A percentile compares a stretch with the other conserved stretches of the same genome.
phyloP scores from a whole-genome alignment of 208 protist genomes.

The Novymonas esmeraldas region DNA sequence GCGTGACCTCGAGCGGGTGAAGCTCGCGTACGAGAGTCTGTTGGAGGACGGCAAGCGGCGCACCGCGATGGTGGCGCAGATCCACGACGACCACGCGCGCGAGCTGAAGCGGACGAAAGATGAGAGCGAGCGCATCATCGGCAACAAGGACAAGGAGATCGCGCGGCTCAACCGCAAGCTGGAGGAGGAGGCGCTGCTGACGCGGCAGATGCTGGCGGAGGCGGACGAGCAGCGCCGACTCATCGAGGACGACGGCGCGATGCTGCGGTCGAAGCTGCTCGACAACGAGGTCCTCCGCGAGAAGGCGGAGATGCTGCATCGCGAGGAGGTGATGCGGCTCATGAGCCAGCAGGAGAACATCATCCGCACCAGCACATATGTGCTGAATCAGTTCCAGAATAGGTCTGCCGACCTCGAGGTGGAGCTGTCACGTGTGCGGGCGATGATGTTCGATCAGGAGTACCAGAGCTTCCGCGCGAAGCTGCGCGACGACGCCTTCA shows the following conservation, averaged over 20 bases:
- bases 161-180: slow-evolving; percentile 39
- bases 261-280: slow-evolving; percentile 35
- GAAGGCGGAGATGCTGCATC: slow-evolving; percentile 34
- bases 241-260: slow-evolving; percentile 39
- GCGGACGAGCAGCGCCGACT: slow-evolving; percentile 33
- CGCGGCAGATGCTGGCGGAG: slow-evolving; percentile 28
- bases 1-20: slow-evolving; percentile 31
- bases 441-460: slow-evolving; percentile 41
- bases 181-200: slow-evolving; percentile 27
- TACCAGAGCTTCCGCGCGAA: slow-evolving; percentile 37
- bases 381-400: slow-evolving; percentile 41
- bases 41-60: slow-evolving; percentile 29
- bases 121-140: slow-evolving; percentile 38
- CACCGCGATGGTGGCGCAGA: slow-evolving; percentile 30
- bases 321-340: slow-evolving; percentile 29
- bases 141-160: slow-evolving; percentile 59
- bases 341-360: slow-evolving; percentile 34
- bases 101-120: slow-evolving; percentile 47
- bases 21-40: slow-evolving; percentile 35
- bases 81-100: slow-evolving; percentile 45
- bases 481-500: slow-evolving; percentile 35
- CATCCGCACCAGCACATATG: slow-evolving; percentile 14
- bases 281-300: slow-evolving; percentile 31
- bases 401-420: slow-evolving; percentile 41
- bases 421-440: slow-evolving; percentile 41